Evolutionary conservation across 805 yeast genomes (phyloP).

Genomic region (Cyberlindnera misumaiensis): DNA sequence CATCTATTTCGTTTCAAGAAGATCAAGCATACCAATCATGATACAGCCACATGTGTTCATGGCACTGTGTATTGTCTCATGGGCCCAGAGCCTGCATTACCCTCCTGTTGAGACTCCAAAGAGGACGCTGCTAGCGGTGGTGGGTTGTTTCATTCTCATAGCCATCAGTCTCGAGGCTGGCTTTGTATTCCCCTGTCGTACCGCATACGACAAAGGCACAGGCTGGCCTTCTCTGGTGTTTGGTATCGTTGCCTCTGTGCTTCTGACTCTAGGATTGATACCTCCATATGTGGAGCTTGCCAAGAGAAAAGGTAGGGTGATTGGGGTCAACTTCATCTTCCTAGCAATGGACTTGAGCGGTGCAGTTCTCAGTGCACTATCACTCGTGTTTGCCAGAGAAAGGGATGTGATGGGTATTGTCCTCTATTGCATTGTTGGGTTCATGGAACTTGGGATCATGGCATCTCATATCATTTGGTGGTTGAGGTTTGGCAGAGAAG

Average conservation of each 20-base stretch:
- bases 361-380: constrained; percentile 68
- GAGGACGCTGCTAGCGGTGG: constrained; percentile 29
- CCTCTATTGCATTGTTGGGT: constrained; percentile 67
- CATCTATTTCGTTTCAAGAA: constrained; percentile 66
- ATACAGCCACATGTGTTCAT: constrained; percentile 86
- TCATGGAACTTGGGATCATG: constrained; percentile 72
- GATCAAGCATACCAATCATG: constrained; percentile 69
- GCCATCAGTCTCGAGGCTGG: constrained; percentile 63
- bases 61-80: constrained; percentile 58
- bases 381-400: constrained; percentile 55
- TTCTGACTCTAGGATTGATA: constrained; percentile 69
- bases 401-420: constrained; percentile 76
- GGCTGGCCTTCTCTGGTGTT: constrained; percentile 76
- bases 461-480: constrained; percentile 67
- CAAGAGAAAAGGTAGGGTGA: constrained; percentile 74
- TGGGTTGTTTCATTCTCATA: constrained; percentile 32
- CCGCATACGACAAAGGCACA: constrained; percentile 41
- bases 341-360: constrained; percentile 72
- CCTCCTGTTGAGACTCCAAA: constrained; percentile 52
- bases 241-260: constrained; percentile 73
- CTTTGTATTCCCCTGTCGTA: constrained; percentile 62
- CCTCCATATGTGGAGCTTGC: constrained; percentile 87
- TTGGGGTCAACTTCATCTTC: constrained; percentile 83
- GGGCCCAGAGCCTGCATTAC: constrained; percentile 60
- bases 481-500: constrained; percentile 31